A percentile compares a stretch with the other conserved stretches of the same genome.
phyloP scores from a whole-genome alignment of 2,329 filamentous ascomycete species.

The Monosporascus sp. region DNA sequence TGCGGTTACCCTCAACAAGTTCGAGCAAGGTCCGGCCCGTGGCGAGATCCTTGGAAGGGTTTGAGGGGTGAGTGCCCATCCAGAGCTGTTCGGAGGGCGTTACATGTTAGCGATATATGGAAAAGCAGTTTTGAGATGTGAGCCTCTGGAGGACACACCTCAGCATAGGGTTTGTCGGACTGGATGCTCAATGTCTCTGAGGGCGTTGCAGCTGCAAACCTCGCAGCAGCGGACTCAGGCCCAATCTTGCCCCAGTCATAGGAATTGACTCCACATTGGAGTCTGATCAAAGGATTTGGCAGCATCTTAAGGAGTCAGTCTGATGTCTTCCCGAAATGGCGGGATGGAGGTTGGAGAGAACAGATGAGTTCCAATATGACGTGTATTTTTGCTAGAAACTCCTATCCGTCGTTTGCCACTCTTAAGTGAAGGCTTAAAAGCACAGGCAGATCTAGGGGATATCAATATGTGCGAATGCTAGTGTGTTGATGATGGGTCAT shows the following conservation, averaged over 20 bases:
- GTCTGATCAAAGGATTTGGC: constrained; percentile 77
- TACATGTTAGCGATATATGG: constrained; percentile 7
- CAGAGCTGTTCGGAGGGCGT: constrained; percentile 61
- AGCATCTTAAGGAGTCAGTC: constrained; percentile 30
- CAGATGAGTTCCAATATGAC: too few relatives aligned
- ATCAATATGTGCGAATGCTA: too few relatives aligned
- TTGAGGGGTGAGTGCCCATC: constrained; percentile 98
- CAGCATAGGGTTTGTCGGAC: constrained; percentile 87
- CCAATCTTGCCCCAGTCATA: constrained; percentile 99
- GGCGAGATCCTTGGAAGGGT: constrained; percentile 83
- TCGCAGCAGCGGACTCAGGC: constrained; percentile 78
- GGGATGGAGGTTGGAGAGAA: too few relatives aligned
- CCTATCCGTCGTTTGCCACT: too few relatives aligned
- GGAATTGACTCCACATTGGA: constrained; percentile 92
- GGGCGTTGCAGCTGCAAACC: constrained; percentile 81
- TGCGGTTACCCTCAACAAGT: constrained; percentile 79
- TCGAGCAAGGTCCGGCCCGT: constrained; percentile 85
- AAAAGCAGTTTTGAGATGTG: background rate
- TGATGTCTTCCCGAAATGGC: too few relatives aligned
- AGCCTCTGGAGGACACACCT: constrained; percentile 50
- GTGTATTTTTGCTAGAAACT: too few relatives aligned
- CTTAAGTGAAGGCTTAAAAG: too few relatives aligned
- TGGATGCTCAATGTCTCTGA: constrained; percentile 71
- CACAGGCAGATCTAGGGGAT: too few relatives aligned
- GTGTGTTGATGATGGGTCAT: too few relatives aligned